phyloP scores from a whole-genome alignment of 495 filamentous ascomycete genomes.

The Aspergillus avenaceus region DNA sequence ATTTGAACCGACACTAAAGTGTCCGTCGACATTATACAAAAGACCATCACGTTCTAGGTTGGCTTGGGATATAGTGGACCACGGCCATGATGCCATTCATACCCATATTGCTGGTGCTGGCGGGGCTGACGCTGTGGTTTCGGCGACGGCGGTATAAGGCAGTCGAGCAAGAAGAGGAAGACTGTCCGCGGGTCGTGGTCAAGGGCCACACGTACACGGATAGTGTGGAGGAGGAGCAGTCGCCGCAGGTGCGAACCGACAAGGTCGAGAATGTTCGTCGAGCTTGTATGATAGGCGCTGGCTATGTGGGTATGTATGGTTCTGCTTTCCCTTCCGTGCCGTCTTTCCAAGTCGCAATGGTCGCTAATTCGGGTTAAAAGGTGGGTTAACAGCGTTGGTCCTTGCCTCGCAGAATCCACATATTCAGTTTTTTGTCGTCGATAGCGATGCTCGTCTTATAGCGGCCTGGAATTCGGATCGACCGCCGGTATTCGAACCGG shows the following conservation, averaged over 20 bases:
- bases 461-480: constrained; percentile 66
- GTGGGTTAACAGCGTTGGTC: constrained; percentile 68
- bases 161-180: constrained; percentile 1
- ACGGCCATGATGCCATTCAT: constrained; percentile 13
- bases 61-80: too few relatives aligned
- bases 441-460: constrained; percentile 61
- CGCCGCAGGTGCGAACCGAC: neutral
- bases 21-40: neutral
- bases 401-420: constrained; percentile 67
- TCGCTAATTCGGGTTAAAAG: constrained; percentile 27
- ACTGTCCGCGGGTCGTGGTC: constrained; percentile 13
- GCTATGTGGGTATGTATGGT: constrained; percentile 15
- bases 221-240: constrained; percentile 3
- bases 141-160: constrained; percentile 13
- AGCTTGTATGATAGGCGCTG: constrained; percentile 19
- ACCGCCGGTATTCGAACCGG: constrained; percentile 60
- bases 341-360: too few relatives aligned
- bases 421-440: constrained; percentile 67
- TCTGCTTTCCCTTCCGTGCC: too few relatives aligned
- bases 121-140: constrained; percentile 13
- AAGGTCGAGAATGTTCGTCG: constrained; percentile 14
- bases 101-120: constrained; percentile 13
- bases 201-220: constrained; percentile 21
- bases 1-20: neutral
- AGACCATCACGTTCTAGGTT: too few relatives aligned